phyloP scores from a whole-genome alignment of 129 eudicot species.

The Silybum marianum region DNA sequence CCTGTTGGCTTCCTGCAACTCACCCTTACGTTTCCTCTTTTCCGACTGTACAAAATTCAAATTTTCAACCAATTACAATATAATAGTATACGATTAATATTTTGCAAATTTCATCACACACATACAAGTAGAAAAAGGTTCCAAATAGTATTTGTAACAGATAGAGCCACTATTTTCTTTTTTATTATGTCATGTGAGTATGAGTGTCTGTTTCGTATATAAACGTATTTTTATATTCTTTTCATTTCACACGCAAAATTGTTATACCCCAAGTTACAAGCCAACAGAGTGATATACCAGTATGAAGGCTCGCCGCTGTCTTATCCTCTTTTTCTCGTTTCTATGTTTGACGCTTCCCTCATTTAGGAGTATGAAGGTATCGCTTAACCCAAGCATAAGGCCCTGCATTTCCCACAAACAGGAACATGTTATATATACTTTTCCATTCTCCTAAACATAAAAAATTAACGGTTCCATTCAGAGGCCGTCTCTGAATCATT shows the following conservation, averaged over 20 bases:
- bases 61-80: neutral
- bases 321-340: conserved; percentile 87
- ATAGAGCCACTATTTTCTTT: no score
- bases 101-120: no score
- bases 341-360: conserved; percentile 90
- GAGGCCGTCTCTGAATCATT: no score
- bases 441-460: conserved; percentile 4
- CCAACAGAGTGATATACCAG: conserved; percentile 39
- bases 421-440: neutral
- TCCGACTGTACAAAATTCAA: conserved; percentile 48
- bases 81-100: no score
- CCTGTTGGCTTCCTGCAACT: conserved; percentile 76
- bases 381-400: conserved; percentile 89
- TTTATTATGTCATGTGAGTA: no score
- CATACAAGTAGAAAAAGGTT: no score
- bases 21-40: conserved; percentile 75
- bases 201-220: no score
- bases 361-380: conserved; percentile 69
- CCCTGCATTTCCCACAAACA: conserved; percentile 44
- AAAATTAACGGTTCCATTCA: neutral
- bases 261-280: neutral
- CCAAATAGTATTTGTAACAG: no score
- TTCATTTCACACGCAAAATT: no score
- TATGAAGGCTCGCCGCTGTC: conserved; percentile 60
- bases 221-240: no score